Evolutionary conservation across 2,329 filamentous ascomycete species (phyloP).

Genomic region (Botryotinia convoluta): DNA sequence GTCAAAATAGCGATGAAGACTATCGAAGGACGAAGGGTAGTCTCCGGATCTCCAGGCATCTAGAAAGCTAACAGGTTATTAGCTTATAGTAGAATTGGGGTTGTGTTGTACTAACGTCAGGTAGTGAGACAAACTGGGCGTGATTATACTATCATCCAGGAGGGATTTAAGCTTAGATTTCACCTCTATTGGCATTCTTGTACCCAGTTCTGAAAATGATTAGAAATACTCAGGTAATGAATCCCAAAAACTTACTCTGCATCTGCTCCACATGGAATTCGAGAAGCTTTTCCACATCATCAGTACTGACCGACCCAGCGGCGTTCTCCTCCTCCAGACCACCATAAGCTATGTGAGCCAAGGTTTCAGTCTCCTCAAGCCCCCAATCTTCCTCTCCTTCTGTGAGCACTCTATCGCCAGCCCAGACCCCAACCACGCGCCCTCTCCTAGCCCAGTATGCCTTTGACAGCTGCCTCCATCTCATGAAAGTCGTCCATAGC

Average conservation of each 20-base stretch:
- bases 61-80: constrained; percentile 61
- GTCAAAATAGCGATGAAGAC: constrained; percentile 92
- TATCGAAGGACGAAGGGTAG: constrained; percentile 85
- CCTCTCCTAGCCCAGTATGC: constrained; percentile 56
- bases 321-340: constrained; percentile 33
- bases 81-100: constrained; percentile 17
- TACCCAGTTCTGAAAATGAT: constrained; percentile 62
- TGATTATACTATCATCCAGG: constrained; percentile 62
- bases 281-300: constrained; percentile 76
- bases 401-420: constrained; percentile 57
- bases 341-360: constrained; percentile 36
- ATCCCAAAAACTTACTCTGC: constrained; percentile 59
- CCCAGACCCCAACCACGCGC: constrained; percentile 45
- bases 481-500: constrained; percentile 80
- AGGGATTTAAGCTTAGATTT: constrained; percentile 68
- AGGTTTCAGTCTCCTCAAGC: constrained; percentile 44
- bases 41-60: constrained; percentile 91
- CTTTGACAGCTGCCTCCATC: constrained; percentile 75
- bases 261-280: constrained; percentile 88
- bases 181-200: constrained; percentile 72
- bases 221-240: constrained; percentile 20
- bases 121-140: constrained; percentile 74
- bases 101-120: constrained; percentile 52
- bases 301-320: constrained; percentile 59
- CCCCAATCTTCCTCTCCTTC: constrained; percentile 52